A percentile compares a stretch with the other conserved stretches of the same genome.
Evolutionary conservation across 768 basidiomycete species (phyloP).

Genomic region (Brasilioporus rufonigricans): DNA sequence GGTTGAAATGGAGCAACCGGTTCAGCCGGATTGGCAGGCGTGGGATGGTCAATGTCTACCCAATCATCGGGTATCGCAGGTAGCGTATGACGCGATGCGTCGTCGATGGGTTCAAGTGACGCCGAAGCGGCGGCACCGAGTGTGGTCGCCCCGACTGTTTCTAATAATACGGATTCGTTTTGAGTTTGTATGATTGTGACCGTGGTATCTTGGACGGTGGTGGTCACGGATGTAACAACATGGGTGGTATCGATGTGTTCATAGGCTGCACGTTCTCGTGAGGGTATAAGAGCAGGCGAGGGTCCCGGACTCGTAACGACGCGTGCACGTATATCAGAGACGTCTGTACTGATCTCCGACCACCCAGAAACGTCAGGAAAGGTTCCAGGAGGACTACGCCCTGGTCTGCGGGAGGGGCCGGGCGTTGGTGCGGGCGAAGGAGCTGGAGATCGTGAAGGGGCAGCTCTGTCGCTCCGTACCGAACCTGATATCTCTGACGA

Average conservation of each 20-base stretch:
- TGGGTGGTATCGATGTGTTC: conserved; percentile 14
- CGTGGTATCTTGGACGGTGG: conserved; percentile 9
- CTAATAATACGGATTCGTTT: conserved; percentile 4
- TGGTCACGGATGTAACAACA: conserved; percentile 2
- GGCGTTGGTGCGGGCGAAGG: conserved; percentile 16
- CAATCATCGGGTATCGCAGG: conserved; percentile 30
- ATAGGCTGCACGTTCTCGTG: conserved; percentile 14
- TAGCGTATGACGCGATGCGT: conserved; percentile 18
- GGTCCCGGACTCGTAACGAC: conserved; percentile 16
- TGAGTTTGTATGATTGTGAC: conserved; percentile 12
- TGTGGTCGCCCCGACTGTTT: neutral
- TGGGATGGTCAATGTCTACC: conserved; percentile 22
- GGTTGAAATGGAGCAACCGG: conserved; percentile 2
- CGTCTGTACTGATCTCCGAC: conserved; percentile 29
- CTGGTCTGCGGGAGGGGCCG: conserved; percentile 19
- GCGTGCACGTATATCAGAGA: conserved; percentile 20
- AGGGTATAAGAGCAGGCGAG: conserved; percentile 30
- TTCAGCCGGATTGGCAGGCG: conserved; percentile 4
- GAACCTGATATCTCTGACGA: conserved; percentile 21
- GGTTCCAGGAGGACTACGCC: conserved; percentile 30
- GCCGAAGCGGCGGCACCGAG: neutral
- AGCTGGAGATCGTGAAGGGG: conserved; percentile 24
- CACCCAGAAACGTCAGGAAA: conserved; percentile 29
- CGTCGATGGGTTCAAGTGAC: conserved; percentile 5
- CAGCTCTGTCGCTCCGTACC: conserved; percentile 31